phyloP scores from a whole-genome alignment of 371 early-diverging fungal species.

The Saksenaea vasiformis region DNA sequence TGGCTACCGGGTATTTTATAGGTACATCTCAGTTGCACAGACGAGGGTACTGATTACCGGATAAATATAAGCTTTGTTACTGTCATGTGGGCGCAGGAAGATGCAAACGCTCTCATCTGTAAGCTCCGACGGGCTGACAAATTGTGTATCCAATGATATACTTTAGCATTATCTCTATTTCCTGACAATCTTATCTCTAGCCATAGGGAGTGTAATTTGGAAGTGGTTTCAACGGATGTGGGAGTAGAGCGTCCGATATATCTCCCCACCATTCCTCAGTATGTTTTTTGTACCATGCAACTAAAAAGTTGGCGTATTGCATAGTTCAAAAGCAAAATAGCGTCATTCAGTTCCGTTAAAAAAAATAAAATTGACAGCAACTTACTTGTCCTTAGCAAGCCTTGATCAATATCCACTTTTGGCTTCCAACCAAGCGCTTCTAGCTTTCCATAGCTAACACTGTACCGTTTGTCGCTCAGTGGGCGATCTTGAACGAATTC shows the following conservation, averaged over 20 bases:
- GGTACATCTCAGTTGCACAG: slow-evolving; percentile 7
- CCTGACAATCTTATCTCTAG: neutral
- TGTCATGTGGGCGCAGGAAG: slow-evolving; percentile 4
- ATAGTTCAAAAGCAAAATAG: neutral
- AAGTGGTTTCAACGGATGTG: slow-evolving; percentile 58
- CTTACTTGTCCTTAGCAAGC: slow-evolving; percentile 74
- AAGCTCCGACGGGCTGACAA: slow-evolving; percentile 4
- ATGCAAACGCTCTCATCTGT: neutral
- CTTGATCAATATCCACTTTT: slow-evolving; percentile 62
- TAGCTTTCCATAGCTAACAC: slow-evolving; percentile 73
- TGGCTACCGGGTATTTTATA: neutral
- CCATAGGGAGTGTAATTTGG: slow-evolving; percentile 22
- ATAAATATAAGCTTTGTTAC: neutral
- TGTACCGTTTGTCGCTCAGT: slow-evolving; percentile 82
- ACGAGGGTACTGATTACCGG: slow-evolving; percentile 2
- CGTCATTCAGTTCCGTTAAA: neutral
- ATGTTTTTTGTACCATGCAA: slow-evolving; percentile 64
- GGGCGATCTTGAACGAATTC: slow-evolving; percentile 80
- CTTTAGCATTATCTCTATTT: neutral
- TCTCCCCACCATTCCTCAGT: slow-evolving; percentile 69
- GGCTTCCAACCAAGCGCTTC: slow-evolving; percentile 76
- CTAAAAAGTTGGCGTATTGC: slow-evolving; percentile 20
- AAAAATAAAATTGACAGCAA: neutral
- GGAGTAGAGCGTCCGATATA: slow-evolving; percentile 52
- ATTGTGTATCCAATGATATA: neutral